phyloP scores from a whole-genome alignment of 345 rosid species.

The Durio zibethinus region DNA sequence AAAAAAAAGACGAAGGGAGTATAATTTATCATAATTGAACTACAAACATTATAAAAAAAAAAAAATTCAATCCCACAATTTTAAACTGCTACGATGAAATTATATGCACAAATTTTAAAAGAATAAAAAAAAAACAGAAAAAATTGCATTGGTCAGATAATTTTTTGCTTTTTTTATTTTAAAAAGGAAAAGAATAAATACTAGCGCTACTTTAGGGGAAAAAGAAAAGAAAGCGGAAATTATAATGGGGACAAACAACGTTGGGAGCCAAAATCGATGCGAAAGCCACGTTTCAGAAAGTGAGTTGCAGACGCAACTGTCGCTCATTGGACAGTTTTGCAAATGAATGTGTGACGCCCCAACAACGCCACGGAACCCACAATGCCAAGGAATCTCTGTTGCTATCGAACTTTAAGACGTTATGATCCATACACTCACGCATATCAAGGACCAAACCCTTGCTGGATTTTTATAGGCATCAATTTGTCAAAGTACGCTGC shows the following conservation, averaged over 20 bases:
- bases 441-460: not conserved
- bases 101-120: too few relatives aligned
- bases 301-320: not conserved
- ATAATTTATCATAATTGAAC: too few relatives aligned
- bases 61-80: too few relatives aligned
- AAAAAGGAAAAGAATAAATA: too few relatives aligned
- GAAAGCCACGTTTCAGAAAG: not conserved
- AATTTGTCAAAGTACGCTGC: not conserved
- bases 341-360: slow-evolving; percentile 13
- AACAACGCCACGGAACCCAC: slow-evolving; percentile 13
- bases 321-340: not conserved
- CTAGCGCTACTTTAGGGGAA: too few relatives aligned
- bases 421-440: not conserved
- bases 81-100: too few relatives aligned
- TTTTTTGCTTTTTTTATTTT: too few relatives aligned
- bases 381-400: not conserved
- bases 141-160: too few relatives aligned
- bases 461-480: not conserved
- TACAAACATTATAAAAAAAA: too few relatives aligned
- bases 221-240: not conserved
- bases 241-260: not conserved
- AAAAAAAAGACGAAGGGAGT: too few relatives aligned
- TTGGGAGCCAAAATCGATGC: not conserved
- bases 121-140: too few relatives aligned
- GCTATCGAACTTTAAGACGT: not conserved